phyloP scores from a whole-genome alignment of 306 rosid species.

The Glycine latifolia region DNA sequence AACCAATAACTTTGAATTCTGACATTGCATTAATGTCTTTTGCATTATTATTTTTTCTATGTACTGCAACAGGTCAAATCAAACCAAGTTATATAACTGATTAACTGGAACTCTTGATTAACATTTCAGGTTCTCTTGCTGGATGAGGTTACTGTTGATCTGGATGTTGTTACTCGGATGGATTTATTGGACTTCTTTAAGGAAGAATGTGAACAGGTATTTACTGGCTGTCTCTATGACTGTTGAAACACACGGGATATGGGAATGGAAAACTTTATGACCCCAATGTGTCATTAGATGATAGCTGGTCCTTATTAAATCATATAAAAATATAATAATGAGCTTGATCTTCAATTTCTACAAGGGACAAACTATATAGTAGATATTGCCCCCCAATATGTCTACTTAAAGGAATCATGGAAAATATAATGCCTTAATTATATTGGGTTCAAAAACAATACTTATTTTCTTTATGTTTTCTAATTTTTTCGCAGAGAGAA shows the following conservation, averaged over 20 bases:
- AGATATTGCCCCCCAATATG: not conserved
- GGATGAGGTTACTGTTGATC: conserved; percentile 96
- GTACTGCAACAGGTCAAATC: conserved; percentile 14
- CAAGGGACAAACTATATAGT: conserved; percentile 7
- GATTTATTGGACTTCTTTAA: conserved; percentile 85
- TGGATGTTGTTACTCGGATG: conserved; percentile 93
- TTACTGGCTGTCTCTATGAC: conserved; percentile 45
- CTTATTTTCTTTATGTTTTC: conserved; percentile 27
- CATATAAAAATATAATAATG: conserved; percentile 1
- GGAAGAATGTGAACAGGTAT: conserved; percentile 98
- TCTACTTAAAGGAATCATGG: not conserved
- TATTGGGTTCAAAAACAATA: conserved; percentile 27
- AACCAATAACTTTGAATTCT: conserved; percentile 5
- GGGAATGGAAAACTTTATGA: conserved; percentile 17
- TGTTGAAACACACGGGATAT: conserved; percentile 29
- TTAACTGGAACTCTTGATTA: conserved; percentile 33
- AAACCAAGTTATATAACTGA: not conserved
- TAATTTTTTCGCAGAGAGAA: conserved; percentile 66
- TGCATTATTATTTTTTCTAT: not conserved
- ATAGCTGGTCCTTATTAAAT: conserved; percentile 33
- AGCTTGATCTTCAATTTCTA: conserved; percentile 33
- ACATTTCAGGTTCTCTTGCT: conserved; percentile 84
- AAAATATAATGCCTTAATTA: conserved; percentile 17
- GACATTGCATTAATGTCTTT: conserved; percentile 1
- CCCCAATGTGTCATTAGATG: conserved; percentile 31